Evolutionary conservation across 2,329 filamentous ascomycete species (phyloP), one percentile per base, ranked within the genome.

Genomic region (Trichoderma semiorbis): DNA sequence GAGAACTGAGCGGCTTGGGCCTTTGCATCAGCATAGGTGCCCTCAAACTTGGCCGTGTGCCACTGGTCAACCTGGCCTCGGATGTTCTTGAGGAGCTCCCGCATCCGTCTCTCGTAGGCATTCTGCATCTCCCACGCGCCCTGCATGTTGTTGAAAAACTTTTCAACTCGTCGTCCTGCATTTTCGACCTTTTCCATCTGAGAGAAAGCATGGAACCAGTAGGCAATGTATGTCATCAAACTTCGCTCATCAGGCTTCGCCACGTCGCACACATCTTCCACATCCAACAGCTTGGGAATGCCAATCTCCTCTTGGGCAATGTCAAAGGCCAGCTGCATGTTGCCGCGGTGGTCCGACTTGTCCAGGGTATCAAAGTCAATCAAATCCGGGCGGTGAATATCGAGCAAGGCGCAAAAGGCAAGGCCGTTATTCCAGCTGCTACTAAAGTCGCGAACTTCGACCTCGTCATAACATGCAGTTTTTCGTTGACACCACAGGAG

Each of bases 41-140:
- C 96, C 76, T 95, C 92, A 78, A 98, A 98, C 28, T 86, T 90
- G 12, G 95, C 89, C 61, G 89, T 88, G 75, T 92, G 88, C 96
- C 96, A 99, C 72, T 86, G 81, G 69, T 91, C 86, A 63, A 91
- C 87, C 81, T 97, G 94, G 74, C 87, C 87, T 30, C 87, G 86
- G 76, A 98, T 94, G 74, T 90, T 87, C 75, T 89, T 87, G 74
- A 98, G 85, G 53, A 99, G 86, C 75, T 91, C 93, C 72, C 90
- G 89, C 93, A 98, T 97, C 73, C 96, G 90, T 78, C 92, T 88
- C 85, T 99, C 96, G 80, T 95, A 99, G 34, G 92, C 93, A 79
- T 94, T 97, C 82, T 99, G 95, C 96, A 99, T 99, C 83, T 98
- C 95, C 96, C 96, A 99, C 10, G 96, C 95, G 26, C 96, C 96